Base-by-base conservation (phyloP, 306 rosid genomes). In the Quercus robur region DNA sequence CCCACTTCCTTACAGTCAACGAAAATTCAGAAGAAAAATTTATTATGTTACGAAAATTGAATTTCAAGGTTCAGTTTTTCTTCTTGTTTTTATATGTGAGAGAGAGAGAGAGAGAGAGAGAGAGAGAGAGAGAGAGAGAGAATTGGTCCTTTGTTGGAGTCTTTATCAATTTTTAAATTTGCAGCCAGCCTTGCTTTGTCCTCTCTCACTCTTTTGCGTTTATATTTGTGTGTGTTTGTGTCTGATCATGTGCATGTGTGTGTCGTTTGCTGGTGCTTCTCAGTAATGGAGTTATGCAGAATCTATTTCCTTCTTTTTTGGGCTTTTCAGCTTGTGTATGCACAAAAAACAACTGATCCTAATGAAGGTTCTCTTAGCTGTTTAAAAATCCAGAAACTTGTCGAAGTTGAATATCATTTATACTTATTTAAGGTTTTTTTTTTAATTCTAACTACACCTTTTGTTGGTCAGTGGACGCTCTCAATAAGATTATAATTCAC, bases 111-210 rank as follows among this genome's bases (percentile, higher is more conserved):
- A n/a, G 54, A 49, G 66, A 30, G 54, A 49, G 54, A 74, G 30
- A 38, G 25, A 41, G 25, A 61, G n/a, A n/a, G 54, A 49, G 66
- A 30, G 54, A 49, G 54, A 74, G 30, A 38, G 25, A 41, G 25
- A 61, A n/a, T 83, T 76, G 76, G 66, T 31, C 10, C 14, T 72
- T 11, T 2, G 10, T 35, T 75, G 71, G 25, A 18, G 62, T 11
- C n/a, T 38, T 26, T 44, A 19, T 75, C 26, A n/a, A 6, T 21
- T 49, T 17, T 5, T 25, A 25, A 26, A 41, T 20, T 26, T 56
- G n/a, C 58, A 9, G 87, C 78, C 78, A 81, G 87, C 87, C 86
- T 58, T 33, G 87, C 84, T 81, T 58, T 33, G 70, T 51, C 7
- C 8, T 64, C 33, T 18, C 52, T 33, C 51, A 18, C 51, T n/a